Base-by-base conservation (phyloP, 1,139 yeast genomes). In the Arxiozyma bovina region DNA sequence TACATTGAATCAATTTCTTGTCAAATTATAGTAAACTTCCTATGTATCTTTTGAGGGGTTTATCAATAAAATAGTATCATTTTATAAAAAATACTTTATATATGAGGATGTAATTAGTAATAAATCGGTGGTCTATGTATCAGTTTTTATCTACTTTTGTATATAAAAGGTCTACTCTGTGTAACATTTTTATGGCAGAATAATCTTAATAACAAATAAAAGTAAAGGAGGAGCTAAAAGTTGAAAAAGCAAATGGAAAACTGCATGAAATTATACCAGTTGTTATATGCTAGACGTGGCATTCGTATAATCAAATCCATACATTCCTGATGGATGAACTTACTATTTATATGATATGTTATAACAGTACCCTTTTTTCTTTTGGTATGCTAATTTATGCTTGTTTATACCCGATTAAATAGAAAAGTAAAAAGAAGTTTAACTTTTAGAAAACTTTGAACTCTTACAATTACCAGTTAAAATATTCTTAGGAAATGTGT, bases 401-500 rank as follows among this genome's bases (percentile, higher is more conserved):
- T n/a, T 17, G 5, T 42, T 27, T 5, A 18, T 40, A 11, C 17
- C 4, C 22, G 4, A 11, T 38, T 38, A 22, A 18, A 8, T 1
- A 20, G 11, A 23, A 20, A 45, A 18, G 18, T 20, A 20, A 27
- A 9, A 40, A 18, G n/a, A 46, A 1, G 38, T 20, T 25, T 34
- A 11, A 21, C 22, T 34, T 48, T 25, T 47, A 15, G 53, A 38
- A 44, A 51, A 64, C 43, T 66, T 61, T 12, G 71, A 63, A 57
- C 71, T 66, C 51, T 63, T 62, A 65, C 82, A 79, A 25, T 68
- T 66, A 51, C 78, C 74, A 45, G 80, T 75, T 55, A 81, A 64
- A 46, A 62, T 67, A 64, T 79, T 78, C 59, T 78, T 79, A 2
- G 96, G 96, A 70, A 77, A 73, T 1, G 65, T 61, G 64, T 84